Conservation (phyloP, 805 yeast genomes). For the Spathaspora passalidarum region DNA sequence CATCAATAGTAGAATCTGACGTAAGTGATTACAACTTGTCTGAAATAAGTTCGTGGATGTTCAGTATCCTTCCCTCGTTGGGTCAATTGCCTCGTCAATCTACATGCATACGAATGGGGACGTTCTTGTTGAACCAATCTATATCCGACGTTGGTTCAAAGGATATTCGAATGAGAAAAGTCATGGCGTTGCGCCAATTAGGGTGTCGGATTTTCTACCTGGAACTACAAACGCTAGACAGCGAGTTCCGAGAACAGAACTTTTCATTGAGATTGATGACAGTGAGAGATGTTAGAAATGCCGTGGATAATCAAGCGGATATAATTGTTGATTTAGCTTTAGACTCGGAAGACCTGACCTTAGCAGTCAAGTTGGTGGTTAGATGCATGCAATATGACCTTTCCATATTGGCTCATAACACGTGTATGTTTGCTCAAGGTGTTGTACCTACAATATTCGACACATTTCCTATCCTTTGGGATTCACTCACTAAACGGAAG, state of each 20-base stretch:
- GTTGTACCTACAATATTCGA: constrained; percentile 28
- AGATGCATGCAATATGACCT: constrained; percentile 47
- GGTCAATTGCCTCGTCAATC: constrained; percentile 49
- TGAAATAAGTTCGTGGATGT: constrained; percentile 58
- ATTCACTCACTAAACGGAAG: constrained; percentile 9
- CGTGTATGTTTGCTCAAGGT: constrained; percentile 15
- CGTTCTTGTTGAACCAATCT: constrained; percentile 8
- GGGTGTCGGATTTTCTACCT: constrained; percentile 3
- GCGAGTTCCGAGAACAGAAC: constrained; percentile 15
- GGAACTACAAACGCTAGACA: not conserved
- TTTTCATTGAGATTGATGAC: constrained; percentile 36
- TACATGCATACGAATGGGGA: constrained; percentile 49
- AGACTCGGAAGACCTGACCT: constrained; percentile 4
- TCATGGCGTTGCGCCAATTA: constrained; percentile 2
- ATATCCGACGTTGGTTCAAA: not conserved
- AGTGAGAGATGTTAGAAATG: constrained; percentile 46
- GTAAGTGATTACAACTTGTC: constrained; percentile 16
- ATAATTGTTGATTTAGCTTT: constrained; percentile 23
- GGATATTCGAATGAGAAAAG: constrained; percentile 4
- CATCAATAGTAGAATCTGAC: constrained; percentile 3
- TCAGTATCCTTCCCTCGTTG: constrained; percentile 35
- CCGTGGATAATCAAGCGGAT: constrained; percentile 44
- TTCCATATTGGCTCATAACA: constrained; percentile 29
- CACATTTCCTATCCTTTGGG: constrained; percentile 32
- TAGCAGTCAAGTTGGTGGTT: constrained; percentile 34